phyloP scores from a whole-genome alignment of 257 asterid genomes.

The Voacanga thouarsii region DNA sequence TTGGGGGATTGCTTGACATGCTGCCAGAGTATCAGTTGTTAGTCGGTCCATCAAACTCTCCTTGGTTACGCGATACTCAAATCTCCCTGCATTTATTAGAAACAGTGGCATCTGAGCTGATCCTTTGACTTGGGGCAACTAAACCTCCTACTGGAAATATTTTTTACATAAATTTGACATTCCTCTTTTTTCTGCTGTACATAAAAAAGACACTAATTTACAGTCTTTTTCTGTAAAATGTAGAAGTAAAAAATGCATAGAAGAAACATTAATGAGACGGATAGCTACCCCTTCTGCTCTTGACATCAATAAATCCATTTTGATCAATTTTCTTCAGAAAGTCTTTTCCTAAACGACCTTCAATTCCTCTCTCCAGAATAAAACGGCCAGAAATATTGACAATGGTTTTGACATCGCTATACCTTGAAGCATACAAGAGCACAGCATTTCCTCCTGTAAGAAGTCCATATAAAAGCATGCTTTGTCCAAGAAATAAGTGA shows the following conservation, averaged over 20 bases:
- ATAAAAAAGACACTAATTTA: neutral
- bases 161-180: neutral
- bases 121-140: neutral
- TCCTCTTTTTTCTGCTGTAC: neutral
- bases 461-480: slow-evolving; percentile 9
- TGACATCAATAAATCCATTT: slow-evolving; percentile 67
- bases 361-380: slow-evolving; percentile 69
- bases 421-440: slow-evolving; percentile 73
- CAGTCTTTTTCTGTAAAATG: neutral
- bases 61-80: slow-evolving; percentile 66
- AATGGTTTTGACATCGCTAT: slow-evolving; percentile 40
- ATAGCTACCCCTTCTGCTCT: slow-evolving; percentile 55
- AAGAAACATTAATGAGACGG: neutral
- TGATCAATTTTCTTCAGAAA: slow-evolving; percentile 50
- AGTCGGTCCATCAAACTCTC: slow-evolving; percentile 75
- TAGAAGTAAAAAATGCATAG: neutral
- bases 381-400: slow-evolving; percentile 85
- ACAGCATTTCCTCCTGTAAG: slow-evolving; percentile 92
- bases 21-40: slow-evolving; percentile 54
- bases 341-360: slow-evolving; percentile 81
- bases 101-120: slow-evolving; percentile 1
- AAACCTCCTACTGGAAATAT: neutral
- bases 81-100: slow-evolving; percentile 42
- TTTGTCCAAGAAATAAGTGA: neutral
- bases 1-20: slow-evolving; percentile 50